These are phyloP conservation scores for Raphanus raphanistrum DNA, from an alignment of 345 rosid species.

Conservation along the genomic window DNA sequence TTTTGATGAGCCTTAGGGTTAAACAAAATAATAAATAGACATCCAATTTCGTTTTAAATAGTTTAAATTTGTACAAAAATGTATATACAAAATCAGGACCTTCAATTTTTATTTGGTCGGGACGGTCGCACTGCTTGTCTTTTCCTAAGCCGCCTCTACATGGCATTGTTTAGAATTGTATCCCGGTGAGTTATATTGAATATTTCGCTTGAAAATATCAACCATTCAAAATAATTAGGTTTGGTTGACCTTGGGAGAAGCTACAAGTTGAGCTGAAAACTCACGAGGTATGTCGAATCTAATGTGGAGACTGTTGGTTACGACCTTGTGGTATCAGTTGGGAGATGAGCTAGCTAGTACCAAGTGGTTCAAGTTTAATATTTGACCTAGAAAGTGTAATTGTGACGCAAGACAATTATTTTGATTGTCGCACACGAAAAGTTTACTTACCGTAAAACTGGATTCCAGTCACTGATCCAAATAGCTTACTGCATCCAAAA, in stretches of 20 bases:
- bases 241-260: neutral
- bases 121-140: no score
- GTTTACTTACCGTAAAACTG: neutral
- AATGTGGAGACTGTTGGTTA: neutral
- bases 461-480: neutral
- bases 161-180: neutral
- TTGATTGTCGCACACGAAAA: neutral
- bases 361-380: neutral
- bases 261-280: neutral
- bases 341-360: neutral
- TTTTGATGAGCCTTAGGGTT: no score
- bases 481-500: neutral
- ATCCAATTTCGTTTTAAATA: no score
- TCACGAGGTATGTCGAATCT: constrained; percentile 1
- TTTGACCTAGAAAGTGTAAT: neutral
- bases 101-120: no score
- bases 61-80: no score
- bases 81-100: no score
- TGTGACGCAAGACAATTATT: neutral
- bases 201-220: neutral
- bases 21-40: no score
- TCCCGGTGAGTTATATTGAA: neutral
- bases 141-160: neutral
- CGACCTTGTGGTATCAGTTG: neutral
- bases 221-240: neutral